Evolutionary conservation across 1,284 basidiomycete genomes (phyloP), one percentile per base, ranked within the genome.

Genomic region (Coriolopsis trogii): DNA sequence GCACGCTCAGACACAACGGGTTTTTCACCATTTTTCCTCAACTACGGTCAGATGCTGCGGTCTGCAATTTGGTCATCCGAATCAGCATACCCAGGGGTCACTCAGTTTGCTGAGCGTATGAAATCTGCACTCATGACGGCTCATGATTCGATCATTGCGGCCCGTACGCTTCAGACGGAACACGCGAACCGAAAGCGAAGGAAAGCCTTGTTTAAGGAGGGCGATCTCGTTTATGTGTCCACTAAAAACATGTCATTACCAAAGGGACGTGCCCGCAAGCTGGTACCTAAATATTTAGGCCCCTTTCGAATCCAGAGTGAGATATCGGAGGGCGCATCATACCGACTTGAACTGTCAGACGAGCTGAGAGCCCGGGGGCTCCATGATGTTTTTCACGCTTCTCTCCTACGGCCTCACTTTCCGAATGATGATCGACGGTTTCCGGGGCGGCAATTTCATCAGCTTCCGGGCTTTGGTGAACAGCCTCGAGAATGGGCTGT

Each of bases 151-250:
- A 63, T 66, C 9, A 53, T 66, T 9, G 56, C 34, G 16, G 40
- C 49, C 10, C 49, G 59, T 2, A 51, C 60, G 1, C 33, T 16
- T 7, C 58, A 61, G 41, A 52, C 58, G 0, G 28, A 37, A 8
- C 37, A 59, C 6, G 58, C 62, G 0, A 65, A 67, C 33, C 36
- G 49, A 16, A 31, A 40, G 4, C 46, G 59, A 3, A 23, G 39
- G 9, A 37, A 23, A 2, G 37, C 48, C 2, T 40, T 25, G 2
- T 56, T 55, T 21, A n/a, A 37, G n/a, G 49, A 34, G 6, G 64
- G 63, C 0, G 70, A 71, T 43, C 43, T 69, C 15, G 67, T 67
- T 0, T 72, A 71, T 46, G 16, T 71, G 0, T 70, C 68, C 0
- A 68, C 68, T 0, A 58, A 65, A 50, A 69, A 71, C 51, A 41